phyloP scores from a whole-genome alignment of 805 yeast species.

The Ogataea paradorogensis region DNA sequence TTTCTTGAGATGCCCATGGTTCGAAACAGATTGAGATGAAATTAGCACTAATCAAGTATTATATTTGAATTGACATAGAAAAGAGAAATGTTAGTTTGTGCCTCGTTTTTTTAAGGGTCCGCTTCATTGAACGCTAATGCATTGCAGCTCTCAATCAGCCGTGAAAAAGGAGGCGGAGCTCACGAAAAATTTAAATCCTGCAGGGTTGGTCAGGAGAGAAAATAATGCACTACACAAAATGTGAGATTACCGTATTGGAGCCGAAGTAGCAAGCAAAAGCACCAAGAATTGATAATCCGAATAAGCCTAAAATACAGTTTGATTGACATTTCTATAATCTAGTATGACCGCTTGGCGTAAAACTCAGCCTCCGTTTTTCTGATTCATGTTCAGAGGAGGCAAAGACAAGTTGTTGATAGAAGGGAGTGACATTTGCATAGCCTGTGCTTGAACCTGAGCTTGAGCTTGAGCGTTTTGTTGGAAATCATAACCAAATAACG shows the following conservation, averaged over 20 bases:
- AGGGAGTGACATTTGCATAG: conserved; percentile 26
- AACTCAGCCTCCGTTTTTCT: conserved; percentile 20
- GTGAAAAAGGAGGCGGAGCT: conserved; percentile 11
- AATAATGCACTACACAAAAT: too few species aligned
- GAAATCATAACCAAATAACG: conserved; percentile 23
- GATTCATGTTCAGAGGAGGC: conserved; percentile 33
- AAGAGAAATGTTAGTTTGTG: not conserved
- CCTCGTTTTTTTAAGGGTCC: conserved; percentile 8
- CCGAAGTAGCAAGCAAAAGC: not conserved
- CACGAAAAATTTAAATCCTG: not conserved
- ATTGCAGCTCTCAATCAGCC: not conserved
- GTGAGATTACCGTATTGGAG: too few species aligned
- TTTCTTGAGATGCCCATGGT: conserved; percentile 8
- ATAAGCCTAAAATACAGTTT: conserved; percentile 3
- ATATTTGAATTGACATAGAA: not conserved
- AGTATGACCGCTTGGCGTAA: not conserved
- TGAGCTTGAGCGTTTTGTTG: conserved; percentile 21
- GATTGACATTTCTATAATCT: not conserved
- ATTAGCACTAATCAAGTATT: not conserved
- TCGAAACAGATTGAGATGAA: not conserved
- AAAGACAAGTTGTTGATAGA: conserved; percentile 31
- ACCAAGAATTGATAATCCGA: not conserved
- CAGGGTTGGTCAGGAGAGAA: too few species aligned
- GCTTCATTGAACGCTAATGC: not conserved
- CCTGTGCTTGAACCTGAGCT: conserved; percentile 18